Evolutionary conservation across 176 grass and related monocot species (phyloP).

Genomic region (Aegilops umbellulata): DNA sequence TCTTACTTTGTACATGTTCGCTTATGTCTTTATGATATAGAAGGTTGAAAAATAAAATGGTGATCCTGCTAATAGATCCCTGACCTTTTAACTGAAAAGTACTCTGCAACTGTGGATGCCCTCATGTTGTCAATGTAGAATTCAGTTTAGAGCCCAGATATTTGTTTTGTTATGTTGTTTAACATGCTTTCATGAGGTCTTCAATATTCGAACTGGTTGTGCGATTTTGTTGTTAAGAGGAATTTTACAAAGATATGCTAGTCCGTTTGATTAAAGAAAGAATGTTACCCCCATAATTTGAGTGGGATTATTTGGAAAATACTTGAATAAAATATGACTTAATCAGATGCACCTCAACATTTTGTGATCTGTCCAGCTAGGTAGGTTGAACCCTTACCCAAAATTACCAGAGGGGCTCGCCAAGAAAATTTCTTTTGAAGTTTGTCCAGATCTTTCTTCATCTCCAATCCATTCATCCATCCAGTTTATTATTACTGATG

Average conservation of each 20-base stretch:
- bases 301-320: too few relatives aligned
- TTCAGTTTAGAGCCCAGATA: not conserved
- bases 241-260: not conserved
- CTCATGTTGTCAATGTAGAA: not conserved
- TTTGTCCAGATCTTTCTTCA: not conserved
- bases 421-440: not conserved
- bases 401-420: not conserved
- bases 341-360: too few relatives aligned
- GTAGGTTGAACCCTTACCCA: not conserved
- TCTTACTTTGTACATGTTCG: not conserved
- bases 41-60: not conserved
- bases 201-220: not conserved
- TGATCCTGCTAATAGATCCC: not conserved
- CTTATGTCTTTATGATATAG: not conserved
- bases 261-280: not conserved
- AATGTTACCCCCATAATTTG: too few relatives aligned
- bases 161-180: not conserved
- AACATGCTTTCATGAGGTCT: not conserved
- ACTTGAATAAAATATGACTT: too few relatives aligned
- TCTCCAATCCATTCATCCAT: not conserved
- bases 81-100: too few relatives aligned
- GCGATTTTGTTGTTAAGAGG: not conserved
- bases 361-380: too few relatives aligned
- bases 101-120: not conserved
- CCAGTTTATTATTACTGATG: not conserved